Evolutionary conservation across 768 basidiomycete species (phyloP), one percentile per base, ranked within the genome.

Genomic region (Pleurotus pulmonarius): DNA sequence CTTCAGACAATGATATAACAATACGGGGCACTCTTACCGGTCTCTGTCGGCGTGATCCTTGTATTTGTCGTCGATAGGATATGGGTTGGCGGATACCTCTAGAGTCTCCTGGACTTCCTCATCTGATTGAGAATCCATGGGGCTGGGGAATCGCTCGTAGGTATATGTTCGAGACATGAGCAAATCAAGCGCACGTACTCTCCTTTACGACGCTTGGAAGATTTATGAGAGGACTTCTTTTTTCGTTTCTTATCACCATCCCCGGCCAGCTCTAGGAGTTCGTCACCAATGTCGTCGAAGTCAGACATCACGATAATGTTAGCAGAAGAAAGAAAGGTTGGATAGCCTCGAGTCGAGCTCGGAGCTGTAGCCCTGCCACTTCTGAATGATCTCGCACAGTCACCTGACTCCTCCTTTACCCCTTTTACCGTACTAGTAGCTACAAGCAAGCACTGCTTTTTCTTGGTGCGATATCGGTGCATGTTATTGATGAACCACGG

Each of bases 1-100:
- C 55, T 61, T 56, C 60, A 60, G 64, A 68, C 59, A 54, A 60
- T 58, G 59, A 58, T 63, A 66, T 58, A 60, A 60, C 58, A 51
- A 61, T 56, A 56, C 49, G 34, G 38, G 55, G 60, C 48, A 53
- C 8, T 76, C 89, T 74, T 74, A 96, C 96, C 78, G 74, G 60
- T 87, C 80, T 64, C 88, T 82, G 70, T 98, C 96, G 11, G 75
- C 79, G 63, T 93, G 92, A 65, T 97, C 87, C 57, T 81, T 81
- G 66, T 91, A 98, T 70, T 92, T 92, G 49, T 92, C 94, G 64
- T 98, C 96, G 11, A 97, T 73, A 0, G 94, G 95, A 67, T 92
- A 98, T 3, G 86, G 86, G 61, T 92, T 87, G 12, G 58, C 56
- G 4, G 76, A 78, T 26, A 80, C 80, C 55, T 81, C 83, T 62